Conservation (phyloP, 306 rosid genomes). For the Adenanthera pavonina region DNA sequence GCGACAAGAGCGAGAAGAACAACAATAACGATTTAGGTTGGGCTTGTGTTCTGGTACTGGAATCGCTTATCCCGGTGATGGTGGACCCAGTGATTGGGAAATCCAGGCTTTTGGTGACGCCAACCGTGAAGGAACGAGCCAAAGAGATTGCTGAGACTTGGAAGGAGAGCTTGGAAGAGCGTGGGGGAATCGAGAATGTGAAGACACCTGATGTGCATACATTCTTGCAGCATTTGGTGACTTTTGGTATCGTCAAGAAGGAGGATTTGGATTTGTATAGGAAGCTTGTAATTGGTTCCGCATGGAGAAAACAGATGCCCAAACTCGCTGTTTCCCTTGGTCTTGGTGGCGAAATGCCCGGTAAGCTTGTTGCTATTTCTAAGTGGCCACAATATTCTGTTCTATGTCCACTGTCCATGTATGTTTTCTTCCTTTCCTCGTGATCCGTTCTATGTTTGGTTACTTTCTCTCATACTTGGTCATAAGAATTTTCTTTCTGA, state of each 20-base stretch:
- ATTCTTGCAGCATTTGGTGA: conserved; percentile 92
- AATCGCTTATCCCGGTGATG: conserved; percentile 78
- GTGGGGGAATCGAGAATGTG: conserved; percentile 90
- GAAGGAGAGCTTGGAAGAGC: conserved; percentile 88
- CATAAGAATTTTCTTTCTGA: background rate
- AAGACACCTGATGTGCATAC: conserved; percentile 96
- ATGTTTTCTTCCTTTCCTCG: background rate
- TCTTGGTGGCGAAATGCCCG: conserved; percentile 88
- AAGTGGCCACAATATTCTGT: background rate
- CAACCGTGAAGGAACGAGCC: conserved; percentile 71
- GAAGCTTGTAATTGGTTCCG: conserved; percentile 90
- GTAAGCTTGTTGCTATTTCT: conserved; percentile 42
- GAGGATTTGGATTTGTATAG: conserved; percentile 74
- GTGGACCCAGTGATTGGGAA: conserved; percentile 87
- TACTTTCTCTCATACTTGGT: background rate
- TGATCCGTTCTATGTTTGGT: background rate
- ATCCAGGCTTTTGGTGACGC: conserved; percentile 85
- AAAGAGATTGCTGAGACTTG: conserved; percentile 83
- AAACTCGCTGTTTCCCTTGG: conserved; percentile 96
- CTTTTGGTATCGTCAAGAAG: conserved; percentile 86
- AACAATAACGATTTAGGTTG: conserved; percentile 79
- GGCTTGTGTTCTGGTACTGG: conserved; percentile 93
- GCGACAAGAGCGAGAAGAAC: conserved; percentile 57
- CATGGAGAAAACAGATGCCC: conserved; percentile 99
- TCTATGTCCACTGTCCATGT: background rate